Evolutionary conservation across 257 asterid species (phyloP), one percentile per base, ranked within the genome.

Genomic region (Vinca minor): DNA sequence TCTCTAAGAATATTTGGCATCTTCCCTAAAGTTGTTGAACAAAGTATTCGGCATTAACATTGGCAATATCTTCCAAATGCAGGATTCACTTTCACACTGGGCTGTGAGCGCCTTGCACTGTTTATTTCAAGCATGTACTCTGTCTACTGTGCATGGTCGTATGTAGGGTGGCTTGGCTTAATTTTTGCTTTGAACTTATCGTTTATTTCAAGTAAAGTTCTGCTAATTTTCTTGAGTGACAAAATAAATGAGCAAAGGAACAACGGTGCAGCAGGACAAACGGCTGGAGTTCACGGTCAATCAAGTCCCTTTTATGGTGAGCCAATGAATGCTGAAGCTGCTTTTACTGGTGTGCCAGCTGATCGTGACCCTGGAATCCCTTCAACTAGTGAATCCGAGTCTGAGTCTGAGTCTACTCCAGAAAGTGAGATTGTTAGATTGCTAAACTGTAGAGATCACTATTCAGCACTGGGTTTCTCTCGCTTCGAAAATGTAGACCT

Each of bases 81-180:
- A 93, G 98, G 96, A 44, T 64, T 81, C 71, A 78, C 88, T 45
- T 89, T 84, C 75, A 32, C 71, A 42, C 67, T 78, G 60, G 62
- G 70, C 54, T 91, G 73, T 25, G 95, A 85, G 53, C 94, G 95
- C n/a, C 34, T 87, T 72, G 89, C 90, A 21, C 83, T 89, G 56
- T 77, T 93, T 68, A 70, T 89, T 57, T 68, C 81, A 59, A 85
- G 87, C 45, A 65, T 68, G 32, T 93, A 89, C 76, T 87, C 97
- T 39, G 70, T 83, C 58, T 89, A 87, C 74, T 87, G 94, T 70
- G 87, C 91, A 26, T 85, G 95, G 91, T 76, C 69, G 50, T 85
- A 81, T 74, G 94, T 85, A 50, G 98, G 98, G 59, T 87, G 87
- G 89, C 71, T 84, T 67, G 96, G 97, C 45, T 69, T 93, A 72